Percentiles rank a stretch among this genome's conserved stretches.
These are phyloP conservation scores for Rhododendron simsii DNA, from an alignment of 148 eudicot genomes.

Conservation along the genomic window DNA sequence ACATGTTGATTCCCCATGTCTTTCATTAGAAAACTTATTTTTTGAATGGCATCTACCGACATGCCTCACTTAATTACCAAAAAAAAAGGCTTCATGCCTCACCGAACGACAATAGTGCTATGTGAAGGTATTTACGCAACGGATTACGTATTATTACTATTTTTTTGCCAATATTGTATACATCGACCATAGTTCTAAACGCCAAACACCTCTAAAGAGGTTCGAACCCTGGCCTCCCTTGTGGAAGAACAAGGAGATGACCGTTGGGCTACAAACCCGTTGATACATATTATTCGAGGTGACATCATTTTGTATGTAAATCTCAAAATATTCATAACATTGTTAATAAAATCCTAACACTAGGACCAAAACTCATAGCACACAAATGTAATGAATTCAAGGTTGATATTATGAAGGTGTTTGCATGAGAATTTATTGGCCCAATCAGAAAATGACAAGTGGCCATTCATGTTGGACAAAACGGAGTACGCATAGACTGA, in stretches of 20 bases:
- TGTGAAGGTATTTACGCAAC: not conserved
- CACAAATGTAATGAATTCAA: not conserved
- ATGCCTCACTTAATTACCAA: no score
- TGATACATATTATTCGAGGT: not conserved
- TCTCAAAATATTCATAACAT: not conserved
- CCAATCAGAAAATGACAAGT: no score
- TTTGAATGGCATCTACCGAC: not conserved
- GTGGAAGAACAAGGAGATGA: no score
- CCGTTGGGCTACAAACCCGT: no score
- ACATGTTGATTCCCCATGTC: not conserved
- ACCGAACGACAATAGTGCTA: not conserved
- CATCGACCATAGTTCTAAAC: no score
- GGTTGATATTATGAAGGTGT: not conserved
- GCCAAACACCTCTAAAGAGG: no score
- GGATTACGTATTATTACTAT: not conserved
- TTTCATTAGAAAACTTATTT: not conserved
- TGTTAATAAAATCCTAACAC: not conserved
- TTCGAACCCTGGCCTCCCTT: no score
- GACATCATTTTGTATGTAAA: not conserved
- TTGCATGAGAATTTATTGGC: no score
- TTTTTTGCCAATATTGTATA: no score
- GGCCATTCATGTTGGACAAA: no score
- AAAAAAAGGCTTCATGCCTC: not conserved
- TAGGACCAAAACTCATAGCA: not conserved
- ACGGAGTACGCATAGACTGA: no score